Conservation (phyloP, 2,329 filamentous ascomycete genomes). For the Alternaria sp. region DNA sequence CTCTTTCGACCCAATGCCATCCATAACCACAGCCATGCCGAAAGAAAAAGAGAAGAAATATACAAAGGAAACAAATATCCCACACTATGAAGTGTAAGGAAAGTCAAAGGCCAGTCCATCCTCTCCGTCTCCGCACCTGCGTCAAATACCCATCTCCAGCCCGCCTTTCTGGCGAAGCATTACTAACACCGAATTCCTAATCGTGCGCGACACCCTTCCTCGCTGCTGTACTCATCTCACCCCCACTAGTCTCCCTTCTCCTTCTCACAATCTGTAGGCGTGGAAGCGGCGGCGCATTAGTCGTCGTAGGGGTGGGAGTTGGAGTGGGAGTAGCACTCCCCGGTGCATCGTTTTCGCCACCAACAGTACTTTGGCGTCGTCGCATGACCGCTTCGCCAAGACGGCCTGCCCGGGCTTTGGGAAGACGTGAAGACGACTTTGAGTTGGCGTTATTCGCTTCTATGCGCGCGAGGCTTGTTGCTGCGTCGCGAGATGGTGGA, state of each 20-base stretch:
- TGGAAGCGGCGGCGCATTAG: slow-evolving; percentile 36
- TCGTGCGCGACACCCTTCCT: slow-evolving; percentile 22
- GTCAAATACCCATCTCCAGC: slow-evolving; percentile 14
- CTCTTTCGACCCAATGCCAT: background rate
- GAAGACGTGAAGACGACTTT: slow-evolving; percentile 33
- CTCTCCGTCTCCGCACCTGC: slow-evolving; percentile 22
- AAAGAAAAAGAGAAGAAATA: background rate
- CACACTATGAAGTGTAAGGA: background rate
- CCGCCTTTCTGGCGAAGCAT: background rate
- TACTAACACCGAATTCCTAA: slow-evolving; percentile 18
- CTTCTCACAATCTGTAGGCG: slow-evolving; percentile 45
- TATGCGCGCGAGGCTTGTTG: slow-evolving; percentile 35
- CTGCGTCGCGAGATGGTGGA: slow-evolving; percentile 42
- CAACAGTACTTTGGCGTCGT: slow-evolving; percentile 35
- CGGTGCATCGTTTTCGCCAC: slow-evolving; percentile 37
- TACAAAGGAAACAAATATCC: background rate
- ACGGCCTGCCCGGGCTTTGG: slow-evolving; percentile 45
- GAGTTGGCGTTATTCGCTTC: slow-evolving; percentile 28
- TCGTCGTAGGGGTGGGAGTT: slow-evolving; percentile 1
- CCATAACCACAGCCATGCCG: background rate
- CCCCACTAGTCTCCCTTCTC: slow-evolving; percentile 47
- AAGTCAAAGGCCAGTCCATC: slow-evolving; percentile 26
- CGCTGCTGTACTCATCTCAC: slow-evolving; percentile 48
- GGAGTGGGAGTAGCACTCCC: background rate
- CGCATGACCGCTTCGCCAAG: slow-evolving; percentile 41